Base-by-base conservation (phyloP, 768 basidiomycete genomes). In the Panellus pusillus region DNA sequence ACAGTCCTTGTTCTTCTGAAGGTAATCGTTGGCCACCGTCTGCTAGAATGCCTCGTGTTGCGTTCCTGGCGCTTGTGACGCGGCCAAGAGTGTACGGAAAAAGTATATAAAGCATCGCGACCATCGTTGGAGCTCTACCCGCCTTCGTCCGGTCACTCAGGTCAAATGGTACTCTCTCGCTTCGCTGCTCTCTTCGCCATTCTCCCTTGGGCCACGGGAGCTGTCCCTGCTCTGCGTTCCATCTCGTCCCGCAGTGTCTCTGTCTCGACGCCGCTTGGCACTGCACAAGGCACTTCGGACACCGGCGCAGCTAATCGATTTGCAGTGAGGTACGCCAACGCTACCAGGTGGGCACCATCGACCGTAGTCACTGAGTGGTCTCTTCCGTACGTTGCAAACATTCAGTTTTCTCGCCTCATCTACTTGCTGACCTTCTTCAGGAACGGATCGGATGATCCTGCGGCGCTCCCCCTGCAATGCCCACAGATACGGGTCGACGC, bases 391-490 rank as follows among this genome's bases (percentile, higher is more conserved):
- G 83, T 49, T n/a, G 9, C 12, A 13, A 18, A 13, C 43, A 1
- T 39, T 17, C 4, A 18, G 20, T 40, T 37, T 12, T 27, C 18
- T 28, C 9, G 19, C 7, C 6, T 5, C 12, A 24, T 2, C 24
- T 24, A 24, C 24, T 24, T 24, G 28, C 20, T 52, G 40, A 1
- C 36, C 28, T 29, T 37, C 27, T 44, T 29, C 57, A 87, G 86
- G 2, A 78, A 80, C 56, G 77, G 75, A 15, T 68, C 75, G 18
- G 72, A 75, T 6, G 75, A 87, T 64, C 70, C 73, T 12, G 70
- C 82, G 0, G 70, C 70, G 8, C 71, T 89, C 31, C 91, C 91
- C 15, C 74, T 84, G 7, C 77, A 82, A 11, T 95, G 92, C 65
- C 86, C 89, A 8, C 93, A 93, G 66, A 70, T 71, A 44, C 70